These are phyloP conservation scores for Incumbomyces delicatus DNA, from an alignment of 2,329 filamentous ascomycete species.

Conservation along the genomic window DNA sequence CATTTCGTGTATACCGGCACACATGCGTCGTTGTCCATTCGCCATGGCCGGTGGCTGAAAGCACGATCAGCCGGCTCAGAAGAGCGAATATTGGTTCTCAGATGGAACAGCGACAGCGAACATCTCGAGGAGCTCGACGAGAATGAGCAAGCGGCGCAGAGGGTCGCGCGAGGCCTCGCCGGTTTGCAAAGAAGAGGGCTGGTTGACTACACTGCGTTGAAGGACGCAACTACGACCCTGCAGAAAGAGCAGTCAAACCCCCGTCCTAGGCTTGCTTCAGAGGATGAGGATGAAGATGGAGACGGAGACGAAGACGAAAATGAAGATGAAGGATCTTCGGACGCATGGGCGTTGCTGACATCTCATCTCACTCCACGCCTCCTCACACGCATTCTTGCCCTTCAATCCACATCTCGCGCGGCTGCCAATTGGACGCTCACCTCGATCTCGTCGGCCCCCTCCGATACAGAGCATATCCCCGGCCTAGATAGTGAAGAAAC, in stretches of 20 bases:
- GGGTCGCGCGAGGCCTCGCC: conserved; percentile 43
- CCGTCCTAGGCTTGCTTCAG: not conserved
- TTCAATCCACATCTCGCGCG: not conserved
- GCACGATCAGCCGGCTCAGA: conserved; percentile 15
- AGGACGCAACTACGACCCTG: conserved; percentile 15
- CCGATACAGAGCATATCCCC: conserved; percentile 51
- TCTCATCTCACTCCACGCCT: conserved; percentile 35
- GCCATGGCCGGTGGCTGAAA: conserved; percentile 48
- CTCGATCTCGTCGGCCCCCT: conserved; percentile 46
- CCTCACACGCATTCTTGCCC: conserved; percentile 13
- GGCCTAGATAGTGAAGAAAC: conserved; percentile 33
- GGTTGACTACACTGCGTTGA: conserved; percentile 16
- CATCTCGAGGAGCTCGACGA: conserved; percentile 26
- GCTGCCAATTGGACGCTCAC: conserved; percentile 41
- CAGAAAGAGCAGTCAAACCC: conserved; percentile 5
- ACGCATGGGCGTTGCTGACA: conserved; percentile 43
- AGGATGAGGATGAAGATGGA: conserved; percentile 7
- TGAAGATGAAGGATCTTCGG: conserved; percentile 17
- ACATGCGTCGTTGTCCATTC: conserved; percentile 48
- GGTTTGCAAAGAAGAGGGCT: conserved; percentile 32
- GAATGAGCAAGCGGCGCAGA: conserved; percentile 32
- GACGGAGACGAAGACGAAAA: not conserved
- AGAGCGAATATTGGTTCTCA: conserved; percentile 43
- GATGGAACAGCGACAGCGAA: conserved; percentile 40
- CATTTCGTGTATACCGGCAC: conserved; percentile 54